Conservation (phyloP, 1,284 basidiomycete genomes). For the Golubevia sp. region DNA sequence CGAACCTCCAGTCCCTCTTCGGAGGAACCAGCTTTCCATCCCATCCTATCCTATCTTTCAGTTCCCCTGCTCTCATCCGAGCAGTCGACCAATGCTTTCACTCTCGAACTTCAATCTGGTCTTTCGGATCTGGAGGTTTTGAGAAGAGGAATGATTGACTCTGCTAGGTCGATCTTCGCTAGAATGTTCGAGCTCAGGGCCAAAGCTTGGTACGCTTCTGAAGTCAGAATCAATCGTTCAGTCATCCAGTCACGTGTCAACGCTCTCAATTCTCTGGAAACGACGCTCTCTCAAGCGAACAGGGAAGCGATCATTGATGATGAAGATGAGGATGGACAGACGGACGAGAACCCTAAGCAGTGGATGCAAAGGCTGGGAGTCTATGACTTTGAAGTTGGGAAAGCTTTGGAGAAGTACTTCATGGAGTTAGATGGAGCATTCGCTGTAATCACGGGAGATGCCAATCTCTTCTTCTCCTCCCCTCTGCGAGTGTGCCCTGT, state of each 20-base stretch:
- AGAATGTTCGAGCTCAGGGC: not conserved
- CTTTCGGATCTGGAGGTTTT: not conserved
- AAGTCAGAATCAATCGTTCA: not conserved
- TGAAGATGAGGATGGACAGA: not conserved
- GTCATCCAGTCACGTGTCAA: not conserved
- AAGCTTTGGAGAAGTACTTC: not conserved
- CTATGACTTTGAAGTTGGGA: constrained; percentile 4
- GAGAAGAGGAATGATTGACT: not conserved
- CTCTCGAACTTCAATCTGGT: not conserved
- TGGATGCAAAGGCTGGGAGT: constrained; percentile 2
- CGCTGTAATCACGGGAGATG: constrained; percentile 5
- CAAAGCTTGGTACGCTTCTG: constrained; percentile 1
- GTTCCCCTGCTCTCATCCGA: not conserved
- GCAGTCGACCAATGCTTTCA: not conserved
- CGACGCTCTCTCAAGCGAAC: not conserved
- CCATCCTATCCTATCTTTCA: too few relatives aligned
- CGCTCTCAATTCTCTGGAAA: not conserved
- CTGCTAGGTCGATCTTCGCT: not conserved
- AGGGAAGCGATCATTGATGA: not conserved
- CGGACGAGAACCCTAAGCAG: not conserved
- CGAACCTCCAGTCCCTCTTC: too few relatives aligned
- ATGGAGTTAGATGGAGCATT: constrained; percentile 5
- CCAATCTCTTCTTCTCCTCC: constrained; percentile 1
- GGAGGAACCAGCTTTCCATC: too few relatives aligned
- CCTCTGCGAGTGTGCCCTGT: not conserved